Percentiles rank a stretch among this genome's conserved stretches.
Evolutionary conservation across 148 eudicot species (phyloP).

Genomic region (Polygonum aviculare): DNA sequence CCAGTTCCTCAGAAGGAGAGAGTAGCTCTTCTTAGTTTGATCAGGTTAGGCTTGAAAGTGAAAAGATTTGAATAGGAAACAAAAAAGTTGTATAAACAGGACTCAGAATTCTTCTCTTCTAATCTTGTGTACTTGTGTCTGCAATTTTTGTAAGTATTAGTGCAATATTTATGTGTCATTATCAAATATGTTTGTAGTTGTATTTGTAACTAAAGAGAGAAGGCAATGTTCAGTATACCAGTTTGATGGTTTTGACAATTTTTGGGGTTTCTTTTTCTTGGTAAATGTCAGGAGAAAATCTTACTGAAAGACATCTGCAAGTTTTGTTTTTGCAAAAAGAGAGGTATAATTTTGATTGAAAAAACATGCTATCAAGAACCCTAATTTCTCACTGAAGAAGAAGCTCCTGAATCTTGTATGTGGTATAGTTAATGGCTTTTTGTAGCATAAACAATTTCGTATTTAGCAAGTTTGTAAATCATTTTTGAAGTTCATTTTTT

Average conservation of each 20-base stretch:
- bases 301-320: too few relatives aligned
- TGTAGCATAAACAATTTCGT: too few relatives aligned
- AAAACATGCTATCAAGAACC: too few relatives aligned
- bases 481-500: too few relatives aligned
- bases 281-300: too few relatives aligned
- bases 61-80: background rate
- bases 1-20: slow-evolving; percentile 7
- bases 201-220: slow-evolving; percentile 2
- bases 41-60: background rate
- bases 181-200: background rate
- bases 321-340: too few relatives aligned
- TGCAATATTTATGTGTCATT: background rate
- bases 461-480: too few relatives aligned
- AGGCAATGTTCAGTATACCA: background rate
- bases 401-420: too few relatives aligned
- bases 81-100: background rate
- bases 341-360: too few relatives aligned
- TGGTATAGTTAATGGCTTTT: too few relatives aligned
- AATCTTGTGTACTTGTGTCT: background rate
- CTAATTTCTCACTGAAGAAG: too few relatives aligned
- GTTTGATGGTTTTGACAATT: background rate
- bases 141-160: slow-evolving; percentile 4
- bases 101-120: background rate
- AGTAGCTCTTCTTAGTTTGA: background rate
- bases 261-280: background rate